Conservation (phyloP, 2,329 filamentous ascomycete genomes). For the Venturia effusa region DNA sequence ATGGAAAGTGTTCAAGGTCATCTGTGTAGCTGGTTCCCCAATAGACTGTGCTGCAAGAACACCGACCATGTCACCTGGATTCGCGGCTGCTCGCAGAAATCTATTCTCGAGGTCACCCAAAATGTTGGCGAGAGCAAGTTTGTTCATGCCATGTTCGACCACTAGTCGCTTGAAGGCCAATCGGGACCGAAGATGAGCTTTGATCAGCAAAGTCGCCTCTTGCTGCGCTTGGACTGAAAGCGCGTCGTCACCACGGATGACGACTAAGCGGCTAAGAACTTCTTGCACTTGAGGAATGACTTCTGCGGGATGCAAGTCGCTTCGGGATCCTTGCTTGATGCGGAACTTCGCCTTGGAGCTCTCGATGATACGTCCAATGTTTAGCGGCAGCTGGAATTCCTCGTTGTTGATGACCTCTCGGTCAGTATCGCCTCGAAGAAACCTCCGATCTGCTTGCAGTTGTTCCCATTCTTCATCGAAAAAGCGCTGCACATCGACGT, state of each 20-base stretch:
- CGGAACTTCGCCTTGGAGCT: conserved; percentile 84
- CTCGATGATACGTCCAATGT: conserved; percentile 82
- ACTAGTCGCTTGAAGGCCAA: conserved; percentile 90
- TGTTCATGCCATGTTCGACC: conserved; percentile 73
- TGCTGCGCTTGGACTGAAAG: conserved; percentile 79
- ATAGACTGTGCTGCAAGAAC: conserved; percentile 97
- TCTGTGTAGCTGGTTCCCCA: conserved; percentile 96
- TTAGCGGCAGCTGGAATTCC: conserved; percentile 83
- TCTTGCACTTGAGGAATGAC: conserved; percentile 70
- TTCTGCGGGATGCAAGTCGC: conserved; percentile 79
- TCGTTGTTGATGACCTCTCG: conserved; percentile 47
- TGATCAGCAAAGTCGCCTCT: conserved; percentile 85
- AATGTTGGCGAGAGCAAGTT: conserved; percentile 84
- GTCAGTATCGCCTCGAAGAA: conserved; percentile 52
- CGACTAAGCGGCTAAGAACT: conserved; percentile 64
- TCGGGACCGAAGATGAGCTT: conserved; percentile 78
- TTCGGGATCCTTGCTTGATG: conserved; percentile 73
- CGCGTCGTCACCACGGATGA: conserved; percentile 74
- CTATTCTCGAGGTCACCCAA: conserved; percentile 82
- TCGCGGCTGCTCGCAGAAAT: conserved; percentile 76
- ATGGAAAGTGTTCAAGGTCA: conserved; percentile 99
- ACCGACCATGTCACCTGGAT: conserved; percentile 96
- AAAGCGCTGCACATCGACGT: conserved; percentile 74
- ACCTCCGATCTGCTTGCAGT: conserved; percentile 61
- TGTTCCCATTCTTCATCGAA: conserved; percentile 83